phyloP scores from a whole-genome alignment of 2,329 filamentous ascomycete species.

The Drechslerella stenobrocha region DNA sequence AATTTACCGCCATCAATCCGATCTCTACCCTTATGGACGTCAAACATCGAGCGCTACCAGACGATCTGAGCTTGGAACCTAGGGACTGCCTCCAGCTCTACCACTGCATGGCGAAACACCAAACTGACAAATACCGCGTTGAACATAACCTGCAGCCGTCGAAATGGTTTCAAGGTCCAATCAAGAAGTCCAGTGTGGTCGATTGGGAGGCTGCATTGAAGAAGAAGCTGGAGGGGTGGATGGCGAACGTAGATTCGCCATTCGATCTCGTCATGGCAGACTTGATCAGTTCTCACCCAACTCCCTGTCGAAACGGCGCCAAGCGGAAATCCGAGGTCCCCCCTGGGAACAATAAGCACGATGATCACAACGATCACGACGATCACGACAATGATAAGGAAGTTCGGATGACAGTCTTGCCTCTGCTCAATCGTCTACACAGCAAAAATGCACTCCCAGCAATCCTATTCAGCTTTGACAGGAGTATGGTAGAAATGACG shows the following conservation, averaged over 20 bases:
- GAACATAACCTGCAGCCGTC: slow-evolving; percentile 58
- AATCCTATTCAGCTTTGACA: slow-evolving; percentile 77
- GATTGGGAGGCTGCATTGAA: slow-evolving; percentile 69
- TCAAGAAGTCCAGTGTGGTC: slow-evolving; percentile 68
- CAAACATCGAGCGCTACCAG: slow-evolving; percentile 64
- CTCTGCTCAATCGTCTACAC: slow-evolving; percentile 66
- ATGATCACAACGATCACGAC: no score
- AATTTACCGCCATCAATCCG: slow-evolving; percentile 68
- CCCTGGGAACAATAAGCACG: slow-evolving; percentile 28
- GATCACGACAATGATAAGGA: slow-evolving; percentile 54
- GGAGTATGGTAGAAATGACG: slow-evolving; percentile 64
- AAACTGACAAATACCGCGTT: slow-evolving; percentile 61
- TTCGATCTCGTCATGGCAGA: slow-evolving; percentile 61
- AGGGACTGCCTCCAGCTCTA: slow-evolving; percentile 71
- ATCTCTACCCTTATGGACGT: slow-evolving; percentile 66
- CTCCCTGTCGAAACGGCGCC: background rate
- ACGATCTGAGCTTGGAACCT: slow-evolving; percentile 71
- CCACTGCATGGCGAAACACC: slow-evolving; percentile 65
- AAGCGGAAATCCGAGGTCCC: slow-evolving; percentile 28
- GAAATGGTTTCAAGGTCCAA: slow-evolving; percentile 57
- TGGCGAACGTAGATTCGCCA: slow-evolving; percentile 62
- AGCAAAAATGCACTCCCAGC: slow-evolving; percentile 69
- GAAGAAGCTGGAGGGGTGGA: slow-evolving; percentile 63
- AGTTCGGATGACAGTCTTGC: slow-evolving; percentile 59
- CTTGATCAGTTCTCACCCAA: background rate